Conservation (phyloP, 2,329 filamentous ascomycete species). For the Elsinoe necatrix region DNA sequence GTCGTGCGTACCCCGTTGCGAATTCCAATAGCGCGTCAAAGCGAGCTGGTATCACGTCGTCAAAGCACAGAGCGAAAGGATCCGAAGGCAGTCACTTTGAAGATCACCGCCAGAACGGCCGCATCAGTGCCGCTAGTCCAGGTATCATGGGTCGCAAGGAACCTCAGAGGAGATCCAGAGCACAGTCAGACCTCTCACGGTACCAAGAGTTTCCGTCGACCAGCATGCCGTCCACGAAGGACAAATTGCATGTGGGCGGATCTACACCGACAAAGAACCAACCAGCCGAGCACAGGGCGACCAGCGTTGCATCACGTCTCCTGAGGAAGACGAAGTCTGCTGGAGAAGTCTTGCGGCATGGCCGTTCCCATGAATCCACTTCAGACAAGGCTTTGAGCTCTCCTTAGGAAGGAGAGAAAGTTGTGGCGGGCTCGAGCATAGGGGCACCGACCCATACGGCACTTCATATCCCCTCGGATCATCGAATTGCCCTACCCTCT, state of each 20-base stretch:
- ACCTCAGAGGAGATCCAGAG: neutral
- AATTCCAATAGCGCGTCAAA: neutral
- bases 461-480: neutral
- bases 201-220: neutral
- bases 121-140: neutral
- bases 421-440: neutral
- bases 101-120: conserved; percentile 17
- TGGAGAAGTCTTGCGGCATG: neutral
- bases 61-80: conserved; percentile 18
- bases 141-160: neutral
- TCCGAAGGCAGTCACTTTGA: conserved; percentile 30
- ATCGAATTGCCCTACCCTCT: neutral
- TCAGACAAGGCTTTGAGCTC: neutral
- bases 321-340: conserved; percentile 8
- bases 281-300: neutral
- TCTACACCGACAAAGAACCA: neutral
- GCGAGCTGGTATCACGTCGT: neutral
- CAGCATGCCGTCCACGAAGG: neutral
- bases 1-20: conserved; percentile 39
- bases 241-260: neutral
- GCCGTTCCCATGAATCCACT: neutral
- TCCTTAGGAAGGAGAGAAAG: neutral
- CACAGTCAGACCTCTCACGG: neutral
- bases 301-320: neutral
- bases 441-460: neutral